phyloP scores from a whole-genome alignment of 1,139 yeast species.

The Saccharomyces hybrid region DNA sequence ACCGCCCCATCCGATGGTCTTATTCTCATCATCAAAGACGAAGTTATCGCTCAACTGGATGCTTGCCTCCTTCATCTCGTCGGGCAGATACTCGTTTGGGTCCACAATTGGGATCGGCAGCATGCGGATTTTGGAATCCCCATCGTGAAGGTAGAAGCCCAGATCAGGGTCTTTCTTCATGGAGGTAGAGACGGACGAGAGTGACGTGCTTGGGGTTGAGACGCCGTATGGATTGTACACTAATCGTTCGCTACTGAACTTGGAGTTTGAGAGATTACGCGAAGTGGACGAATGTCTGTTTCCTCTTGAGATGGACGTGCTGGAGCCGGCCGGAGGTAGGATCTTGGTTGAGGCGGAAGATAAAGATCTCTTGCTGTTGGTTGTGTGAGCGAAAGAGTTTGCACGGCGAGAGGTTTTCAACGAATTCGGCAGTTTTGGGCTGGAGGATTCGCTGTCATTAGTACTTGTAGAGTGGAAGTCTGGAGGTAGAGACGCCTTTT shows the following conservation, averaged over 20 bases:
- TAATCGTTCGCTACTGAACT: conserved; percentile 13
- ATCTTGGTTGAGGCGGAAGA: neutral
- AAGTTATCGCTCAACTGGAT: conserved; percentile 52
- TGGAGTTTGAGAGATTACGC: neutral
- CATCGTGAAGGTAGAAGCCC: conserved; percentile 28
- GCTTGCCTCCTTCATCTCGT: conserved; percentile 44
- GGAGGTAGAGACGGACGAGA: conserved; percentile 3
- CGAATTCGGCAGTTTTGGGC: neutral
- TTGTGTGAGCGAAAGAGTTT: neutral
- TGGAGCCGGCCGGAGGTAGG: neutral
- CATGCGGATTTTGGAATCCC: conserved; percentile 38
- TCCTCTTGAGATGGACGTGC: neutral
- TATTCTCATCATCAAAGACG: conserved; percentile 39
- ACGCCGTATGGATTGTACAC: conserved; percentile 31
- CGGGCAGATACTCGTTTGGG: conserved; percentile 61
- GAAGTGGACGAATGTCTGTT: conserved; percentile 5
- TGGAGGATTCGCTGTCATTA: neutral
- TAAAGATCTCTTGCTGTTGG: neutral
- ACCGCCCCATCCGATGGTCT: conserved; percentile 63
- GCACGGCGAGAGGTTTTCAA: neutral
- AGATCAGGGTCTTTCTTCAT: conserved; percentile 13
- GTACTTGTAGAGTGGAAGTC: neutral
- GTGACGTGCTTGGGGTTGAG: neutral
- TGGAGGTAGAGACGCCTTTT: neutral
- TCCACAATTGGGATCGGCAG: conserved; percentile 59